Conservation (phyloP, 176 grass and related monocot genomes). For the Bonia amplexicaulis region DNA sequence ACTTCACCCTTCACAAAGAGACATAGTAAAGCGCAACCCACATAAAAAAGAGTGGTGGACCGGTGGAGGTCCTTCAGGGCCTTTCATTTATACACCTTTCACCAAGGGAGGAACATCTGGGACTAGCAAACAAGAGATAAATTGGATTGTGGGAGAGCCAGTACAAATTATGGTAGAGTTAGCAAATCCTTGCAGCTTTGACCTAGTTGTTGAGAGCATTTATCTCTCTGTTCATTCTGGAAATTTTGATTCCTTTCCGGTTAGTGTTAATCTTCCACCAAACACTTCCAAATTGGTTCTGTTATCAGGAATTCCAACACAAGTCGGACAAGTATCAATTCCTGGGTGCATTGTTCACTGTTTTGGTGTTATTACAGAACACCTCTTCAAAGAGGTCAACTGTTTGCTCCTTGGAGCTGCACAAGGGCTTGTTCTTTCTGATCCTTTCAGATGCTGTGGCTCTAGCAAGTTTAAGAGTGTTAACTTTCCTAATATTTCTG, state of each 20-base stretch:
- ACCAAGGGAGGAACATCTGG: conserved; percentile 56
- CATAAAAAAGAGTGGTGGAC: conserved; percentile 98
- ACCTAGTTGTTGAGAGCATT: conserved; percentile 88
- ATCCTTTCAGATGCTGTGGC: conserved; percentile 97
- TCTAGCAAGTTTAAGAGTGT: conserved; percentile 85
- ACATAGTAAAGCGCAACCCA: conserved; percentile 88
- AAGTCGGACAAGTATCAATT: conserved; percentile 77
- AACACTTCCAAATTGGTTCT: conserved; percentile 91
- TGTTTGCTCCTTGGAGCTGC: conserved; percentile 88
- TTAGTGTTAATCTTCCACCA: conserved; percentile 78
- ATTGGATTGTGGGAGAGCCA: conserved; percentile 95
- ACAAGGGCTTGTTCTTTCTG: conserved; percentile 98
- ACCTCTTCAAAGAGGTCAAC: conserved; percentile 96
- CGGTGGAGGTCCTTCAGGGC: conserved; percentile 79
- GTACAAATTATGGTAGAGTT: conserved; percentile 98
- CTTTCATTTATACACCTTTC: conserved; percentile 99
- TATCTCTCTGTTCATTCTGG: conserved; percentile 97
- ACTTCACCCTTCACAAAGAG: conserved; percentile 84
- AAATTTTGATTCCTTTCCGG: conserved; percentile 99
- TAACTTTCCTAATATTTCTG: conserved; percentile 65
- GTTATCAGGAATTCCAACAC: conserved; percentile 90
- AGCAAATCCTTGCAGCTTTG: conserved; percentile 97
- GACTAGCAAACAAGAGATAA: conserved; percentile 67
- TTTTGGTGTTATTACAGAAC: conserved; percentile 99
- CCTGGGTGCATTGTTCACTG: conserved; percentile 98